phyloP scores from a whole-genome alignment of 192 early-diverging fungal genomes.

The Ambispora gerdemannii region DNA sequence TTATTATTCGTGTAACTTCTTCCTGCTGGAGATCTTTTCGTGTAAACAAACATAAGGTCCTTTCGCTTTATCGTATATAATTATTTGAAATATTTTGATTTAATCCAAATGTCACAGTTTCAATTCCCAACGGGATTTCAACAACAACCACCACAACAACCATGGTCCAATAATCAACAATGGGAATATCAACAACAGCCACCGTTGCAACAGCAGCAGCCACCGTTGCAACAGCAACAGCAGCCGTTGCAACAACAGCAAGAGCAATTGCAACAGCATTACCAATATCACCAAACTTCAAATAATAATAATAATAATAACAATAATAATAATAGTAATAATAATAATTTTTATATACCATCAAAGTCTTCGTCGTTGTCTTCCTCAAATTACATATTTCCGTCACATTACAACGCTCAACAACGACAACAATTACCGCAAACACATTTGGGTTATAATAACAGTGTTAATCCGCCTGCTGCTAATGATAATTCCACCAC shows the following conservation, averaged over 20 bases:
- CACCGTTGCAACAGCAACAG: background rate
- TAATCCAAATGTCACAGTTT: too few species aligned
- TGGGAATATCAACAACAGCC: background rate
- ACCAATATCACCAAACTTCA: background rate
- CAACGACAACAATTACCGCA: background rate
- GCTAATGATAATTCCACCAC: background rate
- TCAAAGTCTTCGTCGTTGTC: background rate
- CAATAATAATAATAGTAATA: too few species aligned
- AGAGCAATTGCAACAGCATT: background rate
- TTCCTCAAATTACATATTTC: background rate
- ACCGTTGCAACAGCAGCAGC: background rate
- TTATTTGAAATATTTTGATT: too few species aligned
- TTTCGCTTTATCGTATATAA: too few species aligned
- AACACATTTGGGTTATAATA: background rate
- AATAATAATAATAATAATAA: background rate
- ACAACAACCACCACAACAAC: conserved; percentile 21
- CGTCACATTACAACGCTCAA: background rate
- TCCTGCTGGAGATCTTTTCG: too few species aligned
- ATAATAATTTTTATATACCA: too few species aligned
- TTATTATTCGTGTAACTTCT: too few species aligned
- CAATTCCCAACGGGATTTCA: too few species aligned
- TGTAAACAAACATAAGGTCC: too few species aligned
- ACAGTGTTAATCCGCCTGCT: background rate
- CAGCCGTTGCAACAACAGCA: background rate
- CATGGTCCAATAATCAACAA: too few species aligned